Percentiles rank a stretch among this genome's conserved stretches.
Conservation (phyloP, 164 flowering plant genomes). For the Magnolia kwangsiensis region DNA sequence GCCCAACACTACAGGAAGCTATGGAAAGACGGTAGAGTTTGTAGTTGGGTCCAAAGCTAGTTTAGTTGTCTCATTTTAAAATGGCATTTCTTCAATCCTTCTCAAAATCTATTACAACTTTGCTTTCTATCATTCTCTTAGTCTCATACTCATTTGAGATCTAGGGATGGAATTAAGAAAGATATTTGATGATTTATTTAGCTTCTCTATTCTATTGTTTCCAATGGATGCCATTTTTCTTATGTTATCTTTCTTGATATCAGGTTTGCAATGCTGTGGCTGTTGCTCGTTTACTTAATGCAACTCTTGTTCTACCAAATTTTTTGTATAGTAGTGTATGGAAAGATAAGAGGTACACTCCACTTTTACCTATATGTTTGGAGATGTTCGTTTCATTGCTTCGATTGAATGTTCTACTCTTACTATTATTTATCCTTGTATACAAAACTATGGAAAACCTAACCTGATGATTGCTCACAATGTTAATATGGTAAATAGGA, state of each 20-base stretch:
- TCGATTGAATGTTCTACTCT: background rate
- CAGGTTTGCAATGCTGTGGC: conserved; percentile 96
- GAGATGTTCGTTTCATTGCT: background rate
- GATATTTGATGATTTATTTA: background rate
- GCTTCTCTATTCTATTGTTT: background rate
- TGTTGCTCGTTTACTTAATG: conserved; percentile 82
- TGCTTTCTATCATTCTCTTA: too few relatives aligned
- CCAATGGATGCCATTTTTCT: conserved; percentile 7
- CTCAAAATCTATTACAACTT: too few relatives aligned
- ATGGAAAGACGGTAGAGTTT: too few relatives aligned
- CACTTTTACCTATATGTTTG: background rate
- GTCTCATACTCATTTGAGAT: too few relatives aligned
- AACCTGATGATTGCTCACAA: too few relatives aligned
- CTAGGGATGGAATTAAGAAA: too few relatives aligned
- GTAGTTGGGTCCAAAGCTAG: too few relatives aligned
- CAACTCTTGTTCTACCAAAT: conserved; percentile 86
- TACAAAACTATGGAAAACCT: too few relatives aligned
- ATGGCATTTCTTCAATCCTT: too few relatives aligned
- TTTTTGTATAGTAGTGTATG: conserved; percentile 92
- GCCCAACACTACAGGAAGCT: too few relatives aligned
- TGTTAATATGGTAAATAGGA: too few relatives aligned
- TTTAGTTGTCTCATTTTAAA: too few relatives aligned
- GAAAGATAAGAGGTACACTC: conserved; percentile 75
- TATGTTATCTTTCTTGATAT: conserved; percentile 16
- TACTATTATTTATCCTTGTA: background rate